phyloP scores from a whole-genome alignment of 805 yeast species.

The Candida gorgasii region DNA sequence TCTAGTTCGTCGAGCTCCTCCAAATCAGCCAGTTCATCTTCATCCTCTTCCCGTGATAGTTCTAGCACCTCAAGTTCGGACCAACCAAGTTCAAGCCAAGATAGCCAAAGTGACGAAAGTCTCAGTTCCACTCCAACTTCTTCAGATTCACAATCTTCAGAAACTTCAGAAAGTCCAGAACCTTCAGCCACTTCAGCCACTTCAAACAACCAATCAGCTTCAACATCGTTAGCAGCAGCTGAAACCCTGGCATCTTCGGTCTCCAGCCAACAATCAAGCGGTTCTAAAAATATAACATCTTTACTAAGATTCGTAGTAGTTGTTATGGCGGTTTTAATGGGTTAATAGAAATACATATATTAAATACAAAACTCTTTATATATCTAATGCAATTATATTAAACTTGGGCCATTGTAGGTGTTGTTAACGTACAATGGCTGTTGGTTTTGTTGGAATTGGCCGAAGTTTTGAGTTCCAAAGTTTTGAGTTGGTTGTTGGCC shows the following conservation, averaged over 20 bases:
- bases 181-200: too few relatives aligned
- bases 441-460: slow-evolving; percentile 7
- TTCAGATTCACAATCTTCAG: slow-evolving; percentile 8
- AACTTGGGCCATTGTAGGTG: slow-evolving; percentile 17
- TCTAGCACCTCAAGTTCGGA: slow-evolving; percentile 12
- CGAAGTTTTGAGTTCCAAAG: slow-evolving; percentile 2
- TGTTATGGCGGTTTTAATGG: not conserved
- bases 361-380: slow-evolving; percentile 6
- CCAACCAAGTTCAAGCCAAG: not conserved
- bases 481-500: slow-evolving; percentile 6
- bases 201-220: too few relatives aligned
- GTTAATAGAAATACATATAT: slow-evolving; percentile 6
- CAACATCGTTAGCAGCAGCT: slow-evolving; percentile 5
- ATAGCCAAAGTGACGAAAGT: slow-evolving; percentile 10
- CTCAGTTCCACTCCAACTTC: slow-evolving; percentile 5
- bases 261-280: not conserved
- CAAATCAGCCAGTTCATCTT: slow-evolving; percentile 9
- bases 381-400: slow-evolving; percentile 15
- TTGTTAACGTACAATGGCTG: slow-evolving; percentile 11
- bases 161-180: slow-evolving; percentile 1
- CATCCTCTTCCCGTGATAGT: slow-evolving; percentile 5
- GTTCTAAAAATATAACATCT: not conserved
- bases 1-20: slow-evolving; percentile 5
- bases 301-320: not conserved
- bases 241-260: not conserved